Conservation (phyloP, 1,139 yeast genomes). For the Kurtzmaniella quercitrusa region DNA sequence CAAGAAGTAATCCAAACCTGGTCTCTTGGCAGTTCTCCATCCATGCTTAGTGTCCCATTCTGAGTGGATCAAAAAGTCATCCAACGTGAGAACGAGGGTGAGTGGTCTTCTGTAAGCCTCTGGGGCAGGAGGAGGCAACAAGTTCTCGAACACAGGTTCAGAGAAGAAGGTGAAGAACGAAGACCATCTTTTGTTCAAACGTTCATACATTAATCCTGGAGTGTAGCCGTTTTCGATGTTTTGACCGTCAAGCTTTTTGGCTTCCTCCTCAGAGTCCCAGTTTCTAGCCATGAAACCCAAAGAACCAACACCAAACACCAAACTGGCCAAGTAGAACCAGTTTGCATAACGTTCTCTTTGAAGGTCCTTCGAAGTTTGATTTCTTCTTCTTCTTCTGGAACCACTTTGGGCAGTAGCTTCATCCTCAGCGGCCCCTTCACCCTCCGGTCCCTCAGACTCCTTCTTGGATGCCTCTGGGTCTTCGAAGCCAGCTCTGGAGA, state of each 20-base stretch:
- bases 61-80: slow-evolving; percentile 85
- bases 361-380: slow-evolving; percentile 57
- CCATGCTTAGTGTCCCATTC: slow-evolving; percentile 92
- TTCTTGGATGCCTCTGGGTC: slow-evolving; percentile 17
- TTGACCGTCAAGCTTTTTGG: slow-evolving; percentile 43
- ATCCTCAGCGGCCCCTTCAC: slow-evolving; percentile 9
- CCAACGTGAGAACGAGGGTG: slow-evolving; percentile 84
- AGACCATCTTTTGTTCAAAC: slow-evolving; percentile 67
- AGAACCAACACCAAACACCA: slow-evolving; percentile 62
- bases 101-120: slow-evolving; percentile 92
- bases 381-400: slow-evolving; percentile 47
- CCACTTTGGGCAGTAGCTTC: slow-evolving; percentile 10
- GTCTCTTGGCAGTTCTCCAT: slow-evolving; percentile 99
- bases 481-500: slow-evolving; percentile 81
- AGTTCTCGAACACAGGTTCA: slow-evolving; percentile 90
- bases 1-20: slow-evolving; percentile 94
- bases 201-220: slow-evolving; percentile 58
- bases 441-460: slow-evolving; percentile 12
- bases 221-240: slow-evolving; percentile 65
- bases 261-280: slow-evolving; percentile 80
- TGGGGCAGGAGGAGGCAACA: slow-evolving; percentile 83
- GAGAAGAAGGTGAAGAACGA: slow-evolving; percentile 81
- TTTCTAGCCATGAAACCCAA: slow-evolving; percentile 76
- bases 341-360: slow-evolving; percentile 63
- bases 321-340: slow-evolving; percentile 58